A percentile compares a stretch with the other conserved stretches of the same genome.
Conservation (phyloP, 1,139 yeast species). For the Blastobotrys indianensis region DNA sequence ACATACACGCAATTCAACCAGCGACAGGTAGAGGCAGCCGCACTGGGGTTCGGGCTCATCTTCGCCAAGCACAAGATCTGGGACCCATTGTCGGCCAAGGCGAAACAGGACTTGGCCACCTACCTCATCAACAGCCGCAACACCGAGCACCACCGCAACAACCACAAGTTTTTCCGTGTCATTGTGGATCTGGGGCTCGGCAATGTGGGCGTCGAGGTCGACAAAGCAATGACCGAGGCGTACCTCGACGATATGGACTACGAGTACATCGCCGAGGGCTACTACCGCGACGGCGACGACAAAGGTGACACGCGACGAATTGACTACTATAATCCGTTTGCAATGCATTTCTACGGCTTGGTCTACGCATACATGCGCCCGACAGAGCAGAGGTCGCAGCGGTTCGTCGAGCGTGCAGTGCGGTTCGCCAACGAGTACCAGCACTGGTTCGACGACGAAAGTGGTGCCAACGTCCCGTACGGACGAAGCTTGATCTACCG, state of each 20-base stretch:
- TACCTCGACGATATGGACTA: conserved; percentile 26
- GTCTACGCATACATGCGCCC: conserved; percentile 23
- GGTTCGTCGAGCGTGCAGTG: conserved; percentile 24
- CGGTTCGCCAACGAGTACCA: conserved; percentile 25
- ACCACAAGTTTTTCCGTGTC: conserved; percentile 33
- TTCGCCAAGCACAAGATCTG: conserved; percentile 26
- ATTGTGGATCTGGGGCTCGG: conserved; percentile 31
- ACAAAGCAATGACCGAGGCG: conserved; percentile 19
- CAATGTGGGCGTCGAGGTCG: conserved; percentile 25
- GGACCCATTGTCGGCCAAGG: conserved; percentile 27
- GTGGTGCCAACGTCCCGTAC: conserved; percentile 30
- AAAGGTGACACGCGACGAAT: conserved; percentile 12
- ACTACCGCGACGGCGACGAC: conserved; percentile 28
- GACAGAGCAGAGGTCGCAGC: conserved; percentile 1
- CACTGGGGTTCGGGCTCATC: conserved; percentile 29
- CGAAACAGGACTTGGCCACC: conserved; percentile 20
- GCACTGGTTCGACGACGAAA: conserved; percentile 25
- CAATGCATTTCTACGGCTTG: conserved; percentile 31
- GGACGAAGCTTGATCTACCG: conserved; percentile 32
- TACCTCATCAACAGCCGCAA: conserved; percentile 25
- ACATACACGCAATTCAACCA: conserved; percentile 25
- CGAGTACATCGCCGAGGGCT: conserved; percentile 31
- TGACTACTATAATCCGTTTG: conserved; percentile 33
- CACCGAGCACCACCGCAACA: conserved; percentile 18
- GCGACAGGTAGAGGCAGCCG: conserved; percentile 32